Base-by-base conservation (phyloP, 441 rosid species). In the Corymbia citriodora region DNA sequence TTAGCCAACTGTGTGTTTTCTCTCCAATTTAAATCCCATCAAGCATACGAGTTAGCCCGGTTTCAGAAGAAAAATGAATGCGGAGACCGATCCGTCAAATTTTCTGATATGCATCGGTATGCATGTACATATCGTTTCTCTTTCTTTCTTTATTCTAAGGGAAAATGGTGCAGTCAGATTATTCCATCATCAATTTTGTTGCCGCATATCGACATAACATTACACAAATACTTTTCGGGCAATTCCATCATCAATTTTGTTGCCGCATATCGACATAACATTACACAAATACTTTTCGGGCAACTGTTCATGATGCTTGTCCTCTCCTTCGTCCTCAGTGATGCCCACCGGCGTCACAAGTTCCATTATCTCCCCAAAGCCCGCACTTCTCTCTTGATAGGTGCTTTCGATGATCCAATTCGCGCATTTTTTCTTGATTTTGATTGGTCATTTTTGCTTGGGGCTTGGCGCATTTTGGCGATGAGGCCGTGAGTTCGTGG, bases 281-380 rank as follows among this genome's bases (percentile, higher is more conserved):
- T 59, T 59, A 59, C 11, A 59, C 25, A 59, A 59, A 29, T 59
- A 59, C n/a, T 59, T 59, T 59, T 88, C 90, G 18, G 87, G n/a
- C n/a, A n/a, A n/a, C n/a, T n/a, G n/a, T n/a, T n/a, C n/a, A n/a
- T 97, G 98, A 98, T 97, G 99, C 99, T 97, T 33, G 99, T 98
- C 70, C 99, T 97, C 91, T 98, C 99, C 90, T 97, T 97, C 92
- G 98, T 98, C 70, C 97, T 98, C 25, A 99, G 99, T 15, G 98
- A 97, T 90, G 98, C 97, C 48, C 99, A 97, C 70, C 99, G 98
- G 88, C 99, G 99, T 89, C 99, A 96, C 90, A 96, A 94, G 93
- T 96, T 98, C 95, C 96, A 97, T 94, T 97, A 97, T 89, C 97
- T 98, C 10, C 96, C 99, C 5, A 98, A 98, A 92, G 97, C 99